Base-by-base conservation (phyloP, 805 yeast genomes). In the Nakazawaea ernobii region DNA sequence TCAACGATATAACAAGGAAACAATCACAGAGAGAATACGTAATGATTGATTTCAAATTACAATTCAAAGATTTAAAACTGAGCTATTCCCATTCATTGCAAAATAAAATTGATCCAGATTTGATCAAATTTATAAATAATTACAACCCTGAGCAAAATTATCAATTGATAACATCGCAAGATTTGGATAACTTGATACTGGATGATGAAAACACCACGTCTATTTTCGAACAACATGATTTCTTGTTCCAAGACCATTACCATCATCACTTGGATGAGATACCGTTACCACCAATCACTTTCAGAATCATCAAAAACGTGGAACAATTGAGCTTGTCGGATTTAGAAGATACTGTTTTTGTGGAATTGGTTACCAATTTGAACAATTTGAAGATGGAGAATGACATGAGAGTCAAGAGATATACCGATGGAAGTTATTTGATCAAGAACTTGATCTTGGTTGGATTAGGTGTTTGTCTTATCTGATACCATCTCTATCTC, bases 21-120 rank as follows among this genome's bases (percentile, higher is more conserved):
- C 55, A 27, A 35, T 56, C 69, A 49, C 67, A 63, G 49, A 68
- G 49, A 43, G 74, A 74, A 55, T 86, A 86, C 58, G 79, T 84
- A 32, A 79, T 86, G 28, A 71, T 86, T 49, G 87, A 85, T 59
- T 71, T 82, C 52, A 83, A 78, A 52, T 71, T 86, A 27, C 79
- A 78, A 48, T 81, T 86, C 56, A 71, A 70, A 49, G 85, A 85
- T 53, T 61, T 84, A 49, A 79, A 72, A 52, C 88, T 87, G 0
- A 66, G 68, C 4, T 60, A 74, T 39, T n/a, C n/a, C n/a, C n/a
- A n/a, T n/a, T n/a, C n/a, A n/a, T n/a, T n/a, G n/a, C n/a, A n/a
- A n/a, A 57, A 63, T 28, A 59, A 74, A 37, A 78, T 88, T 4
- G 70, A 69, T 55, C 73, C 80, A 52, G 79, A 86, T 0, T 65